These are phyloP conservation scores for Claviceps sp. DNA, from an alignment of 2,329 filamentous ascomycete genomes.

Conservation along the genomic window DNA sequence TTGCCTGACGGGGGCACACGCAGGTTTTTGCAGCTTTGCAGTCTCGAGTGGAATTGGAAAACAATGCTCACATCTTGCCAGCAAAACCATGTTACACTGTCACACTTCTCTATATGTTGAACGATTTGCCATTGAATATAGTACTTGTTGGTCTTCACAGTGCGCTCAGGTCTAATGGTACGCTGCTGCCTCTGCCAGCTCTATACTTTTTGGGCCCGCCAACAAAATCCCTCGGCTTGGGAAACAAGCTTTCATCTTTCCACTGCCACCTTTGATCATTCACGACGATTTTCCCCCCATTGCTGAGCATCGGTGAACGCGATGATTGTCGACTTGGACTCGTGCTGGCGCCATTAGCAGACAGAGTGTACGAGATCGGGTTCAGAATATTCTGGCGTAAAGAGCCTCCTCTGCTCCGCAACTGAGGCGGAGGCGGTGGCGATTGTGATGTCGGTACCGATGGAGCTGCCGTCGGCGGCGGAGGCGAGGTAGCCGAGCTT, in stretches of 20 bases:
- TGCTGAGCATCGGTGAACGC: constrained; percentile 16
- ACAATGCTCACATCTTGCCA: too few relatives aligned
- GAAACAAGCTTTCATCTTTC: constrained; percentile 66
- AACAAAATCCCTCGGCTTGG: constrained; percentile 70
- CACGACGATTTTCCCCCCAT: constrained; percentile 37
- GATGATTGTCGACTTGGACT: constrained; percentile 25
- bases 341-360: constrained; percentile 45
- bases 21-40: neutral
- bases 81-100: neutral
- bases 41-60: neutral
- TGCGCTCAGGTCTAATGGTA: constrained; percentile 69
- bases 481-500: constrained; percentile 16
- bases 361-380: constrained; percentile 62
- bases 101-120: neutral
- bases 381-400: constrained; percentile 54
- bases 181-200: constrained; percentile 84
- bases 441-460: constrained; percentile 23
- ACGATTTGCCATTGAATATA: neutral
- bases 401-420: constrained; percentile 29
- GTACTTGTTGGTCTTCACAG: constrained; percentile 4
- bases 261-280: constrained; percentile 80
- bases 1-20: neutral
- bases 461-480: constrained; percentile 14
- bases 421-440: constrained; percentile 23
- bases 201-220: constrained; percentile 69